Base-by-base conservation (phyloP, 768 basidiomycete species). In the Mycena rebaudengoi region DNA sequence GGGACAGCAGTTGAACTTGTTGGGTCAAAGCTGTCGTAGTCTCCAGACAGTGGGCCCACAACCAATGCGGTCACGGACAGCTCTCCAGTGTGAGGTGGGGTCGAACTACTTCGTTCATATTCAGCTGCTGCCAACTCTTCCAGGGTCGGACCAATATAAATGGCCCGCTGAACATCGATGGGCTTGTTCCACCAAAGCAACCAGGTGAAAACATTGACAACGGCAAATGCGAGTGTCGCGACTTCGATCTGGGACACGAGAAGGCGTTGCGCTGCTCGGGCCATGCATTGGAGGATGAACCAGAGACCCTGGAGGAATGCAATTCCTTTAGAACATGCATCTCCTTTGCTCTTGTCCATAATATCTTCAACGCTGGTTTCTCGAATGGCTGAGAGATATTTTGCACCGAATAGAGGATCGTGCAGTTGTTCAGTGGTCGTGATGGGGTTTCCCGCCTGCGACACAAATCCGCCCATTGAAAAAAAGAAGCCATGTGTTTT, bases 141-240 rank as follows among this genome's bases (percentile, higher is more conserved):
- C n/a, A n/a, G n/a, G n/a, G n/a, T n/a, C n/a, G 26, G 18, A 18
- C n/a, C 26, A n/a, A 66, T 21, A 2, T 39, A 33, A 29, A 65
- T 30, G 20, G 70, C 68, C 35, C 55, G 51, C n/a, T 28, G 23
- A 14, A 74, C 64, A 60, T 71, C 62, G 26, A 74, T 60, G 1
- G 79, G 79, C 56, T 80, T 80, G 40, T 72, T 45, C 78, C 74
- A 75, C 78, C 79, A 80, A 23, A 76, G 58, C 8, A 59, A 45
- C 48, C 75, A 79, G 5, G 70, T 70, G 30, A 73, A 26, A 16
- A 67, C 53, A 30, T 76, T 75, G 23, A 78, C 59, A 5, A 64
- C 55, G 1, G 71, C 73, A 56, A 75, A 72, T 10, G 76, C 76
- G 16, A 79, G 49, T 0, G 78, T 78, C 8, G 67, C 39, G 8